Evolutionary conservation across 768 basidiomycete species (phyloP).

Genomic region (Mrakia frigida): DNA sequence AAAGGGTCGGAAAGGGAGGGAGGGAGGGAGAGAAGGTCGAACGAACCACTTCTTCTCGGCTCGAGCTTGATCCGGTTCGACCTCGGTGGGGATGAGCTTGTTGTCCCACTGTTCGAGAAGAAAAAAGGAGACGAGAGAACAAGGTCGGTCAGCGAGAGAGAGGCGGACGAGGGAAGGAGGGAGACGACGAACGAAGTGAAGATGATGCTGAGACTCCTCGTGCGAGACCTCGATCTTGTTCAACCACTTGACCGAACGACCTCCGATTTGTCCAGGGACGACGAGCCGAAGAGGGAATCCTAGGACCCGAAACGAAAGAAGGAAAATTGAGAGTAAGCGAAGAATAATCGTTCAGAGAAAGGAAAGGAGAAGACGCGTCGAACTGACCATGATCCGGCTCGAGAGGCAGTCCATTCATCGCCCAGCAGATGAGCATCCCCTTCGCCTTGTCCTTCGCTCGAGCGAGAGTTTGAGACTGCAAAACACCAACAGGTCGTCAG

Average conservation of each 20-base stretch:
- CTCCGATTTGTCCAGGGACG: slow-evolving; percentile 61
- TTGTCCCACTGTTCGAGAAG: slow-evolving; percentile 49
- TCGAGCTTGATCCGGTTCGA: slow-evolving; percentile 54
- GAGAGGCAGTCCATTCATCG: slow-evolving; percentile 59
- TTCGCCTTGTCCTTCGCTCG: slow-evolving; percentile 42
- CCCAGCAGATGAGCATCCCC: slow-evolving; percentile 56
- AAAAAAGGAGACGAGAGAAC: neutral
- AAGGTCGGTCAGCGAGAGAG: neutral
- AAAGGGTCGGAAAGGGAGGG: neutral
- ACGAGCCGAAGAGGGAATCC: slow-evolving; percentile 58
- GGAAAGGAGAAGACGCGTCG: neutral
- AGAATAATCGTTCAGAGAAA: neutral
- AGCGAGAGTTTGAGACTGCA: slow-evolving; percentile 42
- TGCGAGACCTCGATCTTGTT: slow-evolving; percentile 53
- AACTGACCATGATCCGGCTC: slow-evolving; percentile 57
- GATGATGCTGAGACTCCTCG: slow-evolving; percentile 54
- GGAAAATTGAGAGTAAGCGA: neutral
- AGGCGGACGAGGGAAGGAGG: neutral
- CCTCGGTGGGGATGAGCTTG: slow-evolving; percentile 56
- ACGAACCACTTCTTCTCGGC: slow-evolving; percentile 53
- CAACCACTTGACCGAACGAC: slow-evolving; percentile 61
- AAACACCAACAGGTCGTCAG: neutral
- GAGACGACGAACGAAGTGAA: slow-evolving; percentile 41
- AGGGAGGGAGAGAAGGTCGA: neutral
- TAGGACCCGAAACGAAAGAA: neutral